Evolutionary conservation across 1,139 yeast genomes (phyloP), one percentile per base, ranked within the genome.

Genomic region (Candida pseudoviswanathii): DNA sequence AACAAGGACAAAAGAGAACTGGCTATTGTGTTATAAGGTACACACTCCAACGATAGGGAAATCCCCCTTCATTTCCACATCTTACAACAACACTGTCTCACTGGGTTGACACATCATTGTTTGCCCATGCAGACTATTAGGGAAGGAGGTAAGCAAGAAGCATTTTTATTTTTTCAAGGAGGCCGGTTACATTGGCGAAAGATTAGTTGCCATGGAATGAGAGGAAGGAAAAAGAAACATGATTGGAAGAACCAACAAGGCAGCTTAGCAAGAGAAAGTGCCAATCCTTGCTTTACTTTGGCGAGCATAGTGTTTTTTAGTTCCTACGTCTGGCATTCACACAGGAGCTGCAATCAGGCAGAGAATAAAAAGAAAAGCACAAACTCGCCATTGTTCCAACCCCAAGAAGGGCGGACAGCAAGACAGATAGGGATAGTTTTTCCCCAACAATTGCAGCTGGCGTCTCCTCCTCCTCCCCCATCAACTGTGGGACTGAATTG

Each of bases 181-280:
- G 40, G 10, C 5, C n/a, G n/a, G 10, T 22, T 36, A 36, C 40
- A 36, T 36, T 36, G 40, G 40, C 40, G 40, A 36, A 36, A 22
- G 29, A 36, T 36, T n/a, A 16, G 10, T n/a, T 6, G 10, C 38
- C 34, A 31, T 32, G 16, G 6, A 32, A 32, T 4, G 34, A 21
- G 16, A 32, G 11, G 11, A 29, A 29, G 9, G 16, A 29, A 29
- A 29, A 10, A 32, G 34, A 32, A 32, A 9, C 34, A 16, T 16
- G 16, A 32, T 32, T 32, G 11, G 34, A 9, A 32, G 34, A 32
- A 11, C n/a, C 16, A 6, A 32, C n/a, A 21, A 32, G 16, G n/a
- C 6, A 6, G 10, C 33, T n/a, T 32, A n/a, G 34, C 16, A 16
- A 16, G 34, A 4, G 11, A 30, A 30, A 30, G 33, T 30, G 33